Base-by-base conservation (phyloP, 2,329 filamentous ascomycete species). In the Microcera coccophila region DNA sequence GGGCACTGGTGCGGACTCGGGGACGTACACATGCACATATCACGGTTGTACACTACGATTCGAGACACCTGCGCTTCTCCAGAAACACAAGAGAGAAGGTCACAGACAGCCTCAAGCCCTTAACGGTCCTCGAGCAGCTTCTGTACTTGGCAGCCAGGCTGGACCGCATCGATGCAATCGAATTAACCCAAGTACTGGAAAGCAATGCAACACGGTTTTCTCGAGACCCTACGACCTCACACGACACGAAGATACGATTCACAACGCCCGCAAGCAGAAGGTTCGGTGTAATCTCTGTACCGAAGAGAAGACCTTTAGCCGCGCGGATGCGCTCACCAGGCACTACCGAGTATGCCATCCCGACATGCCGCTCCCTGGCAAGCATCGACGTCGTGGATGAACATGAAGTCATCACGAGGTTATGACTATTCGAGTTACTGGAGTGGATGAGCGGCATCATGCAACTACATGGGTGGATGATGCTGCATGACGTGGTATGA, bases 181-280 rank as follows among this genome's bases (percentile, higher is more conserved):
- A 53, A 88, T 91, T 69, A 97, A 97, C 66, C 91, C 91, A 2
- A 91, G 87, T 51, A 97, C 93, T 0, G 88, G 89, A 50, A 96
- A 96, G 70, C 85, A 90, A 0, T 97, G 93, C 76, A 91, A 88
- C 63, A 94, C 90, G 0, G 76, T 95, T 41, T 97, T 98, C 67
- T 96, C 91, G 1, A 77, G 93, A 16, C 93, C 93, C 2, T 98
- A 98, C 73, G 93, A 98, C 66, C 76, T 98, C 39, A 98, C 93
- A 0, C 79, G 93, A 17, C 93, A 98, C 62, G 93, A 98, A 65
- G 91, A 96, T 54, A 97, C 93, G 0, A 97, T 97, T 52, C 93
- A 97, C 76, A 96, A 96, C 57, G 84, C 83, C 1, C 82, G 87
- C 58, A 96, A 96, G 74, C 84, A 90, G 65, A 97, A 97, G 72